Evolutionary conservation across 2,329 filamentous ascomycete genomes (phyloP), one percentile per base, ranked within the genome.

Genomic region (Lecanicillium sp.): DNA sequence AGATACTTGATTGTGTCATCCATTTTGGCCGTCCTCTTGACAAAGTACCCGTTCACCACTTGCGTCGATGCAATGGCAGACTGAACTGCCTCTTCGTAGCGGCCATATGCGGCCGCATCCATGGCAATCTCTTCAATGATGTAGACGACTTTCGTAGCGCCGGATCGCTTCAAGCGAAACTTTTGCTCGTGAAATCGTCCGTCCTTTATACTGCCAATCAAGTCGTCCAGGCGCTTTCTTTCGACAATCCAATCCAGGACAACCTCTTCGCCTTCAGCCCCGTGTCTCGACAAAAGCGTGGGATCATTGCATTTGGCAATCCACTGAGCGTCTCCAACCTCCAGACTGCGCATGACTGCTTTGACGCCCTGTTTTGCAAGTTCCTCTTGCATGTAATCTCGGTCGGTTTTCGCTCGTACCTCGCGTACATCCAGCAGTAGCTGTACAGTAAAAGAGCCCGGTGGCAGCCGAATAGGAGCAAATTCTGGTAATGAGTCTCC

Each of bases 161-260:
- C 85, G 0, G 78, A 85, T 37, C 77, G 77, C 39, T 74, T 73
- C 10, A 90, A 69, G 1, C 86, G 80, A 54, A 88, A 90, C 55
- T 92, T 90, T 55, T 92, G 86, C 56, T 92, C 86, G 48, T 83
- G 81, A 49, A 88, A 90, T 3, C 86, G 78, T 1, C 84, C 84
- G 45, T 90, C 86, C 57, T 84, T 87, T 61, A 92, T 87, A 45
- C 83, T 88, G 36, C 72, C 66, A n/a, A 90, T 72, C 33, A 92
- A 64, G 55, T 92, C 86, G 52, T 90, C 85, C 0, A 89, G 71
- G 8, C 86, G 72, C 55, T 92, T 92, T 44, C 86, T 73, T 60
- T 92, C 86, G 2, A 88, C 74, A 32, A 92, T 85, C 70, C 81
- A 87, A 57, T 90, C 85, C 4, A 92, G 66, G 33, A 87, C 77